Evolutionary conservation across 2,329 filamentous ascomycete species (phyloP), one percentile per base, ranked within the genome.

Genomic region (Podosphaera aphanis): DNA sequence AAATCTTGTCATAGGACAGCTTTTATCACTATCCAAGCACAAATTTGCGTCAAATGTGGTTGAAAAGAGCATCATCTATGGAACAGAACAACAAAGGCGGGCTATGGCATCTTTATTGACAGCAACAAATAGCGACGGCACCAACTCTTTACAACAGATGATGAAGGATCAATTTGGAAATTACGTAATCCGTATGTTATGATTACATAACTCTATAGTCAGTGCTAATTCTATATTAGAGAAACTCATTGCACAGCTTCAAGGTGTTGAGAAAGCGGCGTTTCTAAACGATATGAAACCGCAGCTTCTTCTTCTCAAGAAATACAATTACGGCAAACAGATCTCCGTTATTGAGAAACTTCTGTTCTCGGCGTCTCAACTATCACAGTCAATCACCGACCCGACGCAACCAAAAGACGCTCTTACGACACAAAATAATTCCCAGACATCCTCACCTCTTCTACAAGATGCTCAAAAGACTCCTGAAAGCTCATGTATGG

Each of bases 41-140:
- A 98, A 98, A 60, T 92, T 83, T 57, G 88, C 90, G 0, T 94
- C 86, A 57, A 95, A 98, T 55, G 88, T 98, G 2, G 88, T 98
- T 0, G 90, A 98, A 62, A 88, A 84, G 62, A 93, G 85, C 58
- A 79, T 95, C 49, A 68, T 79, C 46, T 73, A 70, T 52, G 83
- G 83, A 18, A 74, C 74, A 0, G 65, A 71, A 18, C 67, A 77
- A 44, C 80, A 93, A 58, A 76, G 80, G 44, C 70, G 67, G 29
- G 68, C 70, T 27, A 84, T 94, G 48, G 71, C 82, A 45, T 65
- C 66, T 43, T 68, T 73, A 48, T 64, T 86, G 21, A 76, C 70
- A 1, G 67, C 68, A 1, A 59, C 67, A 15, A 72, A 73, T 45
- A 68, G 71, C 6, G 73, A 80, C 38, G 80, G 80, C 11, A 74